These are phyloP conservation scores for Suillus ampliporus DNA, from an alignment of 768 basidiomycete genomes.

Conservation along the genomic window DNA sequence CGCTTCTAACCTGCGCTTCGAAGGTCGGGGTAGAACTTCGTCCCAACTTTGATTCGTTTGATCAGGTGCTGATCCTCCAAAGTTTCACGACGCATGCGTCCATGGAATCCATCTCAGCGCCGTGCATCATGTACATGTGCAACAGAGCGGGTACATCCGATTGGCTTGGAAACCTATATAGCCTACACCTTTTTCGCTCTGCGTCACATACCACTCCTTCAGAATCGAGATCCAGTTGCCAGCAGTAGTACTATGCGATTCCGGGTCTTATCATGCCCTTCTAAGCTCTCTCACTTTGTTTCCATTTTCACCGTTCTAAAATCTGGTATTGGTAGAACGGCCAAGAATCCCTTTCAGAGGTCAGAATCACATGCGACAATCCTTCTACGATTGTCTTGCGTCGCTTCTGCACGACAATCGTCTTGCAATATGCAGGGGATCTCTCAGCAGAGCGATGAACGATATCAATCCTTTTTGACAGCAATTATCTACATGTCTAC, in stretches of 20 bases:
- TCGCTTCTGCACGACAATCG: background rate
- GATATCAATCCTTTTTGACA: background rate
- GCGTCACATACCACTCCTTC: background rate
- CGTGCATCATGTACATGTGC: too few relatives aligned
- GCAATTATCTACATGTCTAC: background rate
- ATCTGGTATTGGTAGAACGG: background rate
- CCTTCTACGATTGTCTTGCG: background rate
- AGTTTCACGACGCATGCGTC: background rate
- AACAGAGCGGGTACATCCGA: background rate
- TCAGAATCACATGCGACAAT: background rate
- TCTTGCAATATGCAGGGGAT: background rate
- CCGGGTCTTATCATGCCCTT: background rate
- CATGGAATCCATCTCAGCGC: background rate
- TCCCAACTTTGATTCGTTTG: background rate
- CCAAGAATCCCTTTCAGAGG: background rate
- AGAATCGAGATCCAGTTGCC: background rate
- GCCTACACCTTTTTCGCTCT: background rate
- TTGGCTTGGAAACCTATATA: constrained; percentile 5
- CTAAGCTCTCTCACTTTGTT: background rate
- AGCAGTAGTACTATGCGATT: background rate
- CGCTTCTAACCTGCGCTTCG: too few relatives aligned
- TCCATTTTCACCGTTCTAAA: background rate
- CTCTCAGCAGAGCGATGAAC: background rate
- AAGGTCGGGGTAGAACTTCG: too few relatives aligned
- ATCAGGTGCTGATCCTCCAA: background rate